A percentile compares a stretch with the other conserved stretches of the same genome.
Conservation (phyloP, 345 rosid genomes). For the Odontarrhena argentea region DNA sequence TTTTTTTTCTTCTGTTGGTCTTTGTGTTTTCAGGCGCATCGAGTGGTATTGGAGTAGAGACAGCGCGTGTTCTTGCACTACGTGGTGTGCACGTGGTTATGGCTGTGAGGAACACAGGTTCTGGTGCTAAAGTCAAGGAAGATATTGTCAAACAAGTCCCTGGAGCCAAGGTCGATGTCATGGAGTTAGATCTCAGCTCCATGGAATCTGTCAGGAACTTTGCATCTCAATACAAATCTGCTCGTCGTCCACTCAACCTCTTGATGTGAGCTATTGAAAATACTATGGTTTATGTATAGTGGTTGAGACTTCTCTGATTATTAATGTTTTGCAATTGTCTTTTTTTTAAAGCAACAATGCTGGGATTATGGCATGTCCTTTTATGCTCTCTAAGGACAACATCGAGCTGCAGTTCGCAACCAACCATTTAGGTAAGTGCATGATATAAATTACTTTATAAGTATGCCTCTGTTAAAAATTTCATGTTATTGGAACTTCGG, state of each 20-base stretch:
- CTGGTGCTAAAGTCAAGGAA: constrained; percentile 54
- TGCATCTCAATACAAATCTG: constrained; percentile 53
- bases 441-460: not conserved
- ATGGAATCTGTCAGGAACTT: constrained; percentile 64
- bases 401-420: constrained; percentile 61
- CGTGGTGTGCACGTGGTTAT: constrained; percentile 65
- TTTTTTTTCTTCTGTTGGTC: not conserved
- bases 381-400: constrained; percentile 54
- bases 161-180: constrained; percentile 60
- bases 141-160: constrained; percentile 53
- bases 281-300: not conserved
- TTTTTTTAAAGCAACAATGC: constrained; percentile 46
- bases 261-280: constrained; percentile 48
- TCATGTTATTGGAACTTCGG: not conserved
- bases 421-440: constrained; percentile 55
- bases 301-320: not conserved
- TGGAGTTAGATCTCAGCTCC: constrained; percentile 73
- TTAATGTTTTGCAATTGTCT: constrained; percentile 11
- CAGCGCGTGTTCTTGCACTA: constrained; percentile 66
- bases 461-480: not conserved
- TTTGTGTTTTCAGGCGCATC: constrained; percentile 55
- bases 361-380: constrained; percentile 50
- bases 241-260: constrained; percentile 63
- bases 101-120: constrained; percentile 60
- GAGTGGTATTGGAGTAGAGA: constrained; percentile 66